Conservation (phyloP, 2,329 filamentous ascomycete species). For the Venturia asperata region DNA sequence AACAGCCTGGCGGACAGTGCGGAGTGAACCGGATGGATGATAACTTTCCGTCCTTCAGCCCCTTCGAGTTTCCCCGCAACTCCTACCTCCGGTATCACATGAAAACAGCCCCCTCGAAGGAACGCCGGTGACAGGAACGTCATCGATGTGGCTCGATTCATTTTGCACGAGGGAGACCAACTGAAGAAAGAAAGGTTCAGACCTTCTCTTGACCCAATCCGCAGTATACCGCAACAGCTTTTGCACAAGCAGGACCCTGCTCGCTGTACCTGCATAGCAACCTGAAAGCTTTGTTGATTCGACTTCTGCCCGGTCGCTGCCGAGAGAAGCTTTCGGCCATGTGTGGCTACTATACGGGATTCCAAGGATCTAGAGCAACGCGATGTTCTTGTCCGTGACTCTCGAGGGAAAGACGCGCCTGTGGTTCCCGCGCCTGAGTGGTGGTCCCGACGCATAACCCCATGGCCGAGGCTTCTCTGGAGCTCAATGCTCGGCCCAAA, state of each 20-base stretch:
- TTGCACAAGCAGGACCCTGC: neutral
- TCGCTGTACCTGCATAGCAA: neutral
- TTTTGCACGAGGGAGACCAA: neutral
- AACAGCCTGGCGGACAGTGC: neutral
- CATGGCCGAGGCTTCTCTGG: conserved; percentile 13
- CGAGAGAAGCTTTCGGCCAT: neutral
- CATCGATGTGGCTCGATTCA: neutral
- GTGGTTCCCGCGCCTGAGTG: conserved; percentile 13
- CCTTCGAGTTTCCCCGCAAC: neutral
- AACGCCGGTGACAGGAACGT: neutral
- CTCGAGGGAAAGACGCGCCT: conserved; percentile 12
- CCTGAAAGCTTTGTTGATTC: neutral
- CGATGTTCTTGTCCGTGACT: neutral
- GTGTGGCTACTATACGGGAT: neutral
- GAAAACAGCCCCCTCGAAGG: neutral
- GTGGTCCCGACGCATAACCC: conserved; percentile 1
- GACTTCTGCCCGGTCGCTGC: neutral
- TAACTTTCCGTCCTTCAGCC: neutral
- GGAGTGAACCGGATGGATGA: neutral
- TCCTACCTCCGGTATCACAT: conserved; percentile 4
- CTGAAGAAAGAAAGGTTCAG: neutral
- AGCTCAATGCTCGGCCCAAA: conserved; percentile 11
- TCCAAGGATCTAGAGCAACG: conserved; percentile 5
- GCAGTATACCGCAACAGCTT: neutral
- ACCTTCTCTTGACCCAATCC: neutral